Conservation (phyloP, 768 basidiomycete genomes). For the Daedaleopsis sinensis region DNA sequence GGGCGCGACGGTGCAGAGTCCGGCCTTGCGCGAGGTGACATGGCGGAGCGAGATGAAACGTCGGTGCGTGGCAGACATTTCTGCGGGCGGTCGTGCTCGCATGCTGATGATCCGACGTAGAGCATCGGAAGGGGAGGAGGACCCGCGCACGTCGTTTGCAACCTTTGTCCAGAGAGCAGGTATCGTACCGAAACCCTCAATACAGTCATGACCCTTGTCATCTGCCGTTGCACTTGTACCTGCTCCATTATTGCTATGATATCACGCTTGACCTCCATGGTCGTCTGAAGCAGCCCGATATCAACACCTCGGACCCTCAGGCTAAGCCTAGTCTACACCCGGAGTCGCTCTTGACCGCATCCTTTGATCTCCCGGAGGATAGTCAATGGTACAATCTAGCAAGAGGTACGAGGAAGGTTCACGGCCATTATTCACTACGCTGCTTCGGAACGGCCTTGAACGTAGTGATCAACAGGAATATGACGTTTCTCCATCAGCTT, state of each 20-base stretch:
- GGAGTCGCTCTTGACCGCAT: no score
- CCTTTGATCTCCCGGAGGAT: no score
- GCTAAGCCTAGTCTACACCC: no score
- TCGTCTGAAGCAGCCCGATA: not conserved
- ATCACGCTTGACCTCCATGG: not conserved
- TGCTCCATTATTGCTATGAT: not conserved
- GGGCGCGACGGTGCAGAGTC: conserved; percentile 72
- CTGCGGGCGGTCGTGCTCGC: not conserved
- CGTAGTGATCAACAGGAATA: no score
- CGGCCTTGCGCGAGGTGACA: conserved; percentile 76
- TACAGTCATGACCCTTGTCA: conserved; percentile 2
- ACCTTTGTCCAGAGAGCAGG: conserved; percentile 30
- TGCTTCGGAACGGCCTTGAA: no score
- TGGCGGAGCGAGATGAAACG: conserved; percentile 91
- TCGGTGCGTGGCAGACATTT: conserved; percentile 50
- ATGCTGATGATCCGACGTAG: conserved; percentile 4
- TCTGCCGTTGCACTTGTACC: not conserved
- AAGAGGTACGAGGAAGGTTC: no score
- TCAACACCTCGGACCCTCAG: no score
- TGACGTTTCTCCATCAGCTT: no score
- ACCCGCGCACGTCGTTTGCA: conserved; percentile 29
- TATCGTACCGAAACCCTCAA: conserved; percentile 11
- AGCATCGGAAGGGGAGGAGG: conserved; percentile 25
- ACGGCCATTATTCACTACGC: no score
- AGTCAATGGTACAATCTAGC: no score